phyloP scores from a whole-genome alignment of 2,329 filamentous ascomycete species.

The Myriosclerotinia duriaeana region DNA sequence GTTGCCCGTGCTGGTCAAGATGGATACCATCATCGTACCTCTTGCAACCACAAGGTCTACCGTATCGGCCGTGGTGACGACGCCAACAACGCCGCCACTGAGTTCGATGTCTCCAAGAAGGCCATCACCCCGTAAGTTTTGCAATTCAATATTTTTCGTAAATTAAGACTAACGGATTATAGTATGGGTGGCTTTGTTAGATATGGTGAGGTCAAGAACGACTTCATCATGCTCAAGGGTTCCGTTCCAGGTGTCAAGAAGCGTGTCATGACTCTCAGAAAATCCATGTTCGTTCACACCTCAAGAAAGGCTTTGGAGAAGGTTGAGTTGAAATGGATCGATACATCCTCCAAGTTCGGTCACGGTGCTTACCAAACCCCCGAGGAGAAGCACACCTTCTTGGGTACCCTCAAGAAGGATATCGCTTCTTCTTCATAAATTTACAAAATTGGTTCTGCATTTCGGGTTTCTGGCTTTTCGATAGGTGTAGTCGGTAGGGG shows the following conservation, averaged over 20 bases:
- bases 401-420: slow-evolving; percentile 99
- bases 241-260: slow-evolving; percentile 98
- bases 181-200: slow-evolving; percentile 99
- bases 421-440: slow-evolving; percentile 56
- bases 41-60: slow-evolving; percentile 99
- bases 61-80: slow-evolving; percentile 91
- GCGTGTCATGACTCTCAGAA: slow-evolving; percentile 97
- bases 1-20: slow-evolving; percentile 99
- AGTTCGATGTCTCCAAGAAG: slow-evolving; percentile 98
- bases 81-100: slow-evolving; percentile 89
- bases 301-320: slow-evolving; percentile 96
- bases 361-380: slow-evolving; percentile 99
- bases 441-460: slow-evolving; percentile 40
- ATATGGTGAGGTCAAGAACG: slow-evolving; percentile 99
- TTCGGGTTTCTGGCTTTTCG: slow-evolving; percentile 35
- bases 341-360: slow-evolving; percentile 99
- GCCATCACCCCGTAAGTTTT: slow-evolving; percentile 93
- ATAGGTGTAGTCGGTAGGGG: slow-evolving; percentile 37
- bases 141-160: background rate
- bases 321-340: slow-evolving; percentile 99
- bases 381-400: slow-evolving; percentile 95
- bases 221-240: slow-evolving; percentile 97
- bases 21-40: slow-evolving; percentile 99
- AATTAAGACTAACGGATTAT: slow-evolving; percentile 40
- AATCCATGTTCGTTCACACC: slow-evolving; percentile 97